A percentile compares a stretch with the other conserved stretches of the same genome.
These are phyloP conservation scores for Paecilomyces fulvus DNA, from an alignment of 2,329 filamentous ascomycete species.

Conservation along the genomic window DNA sequence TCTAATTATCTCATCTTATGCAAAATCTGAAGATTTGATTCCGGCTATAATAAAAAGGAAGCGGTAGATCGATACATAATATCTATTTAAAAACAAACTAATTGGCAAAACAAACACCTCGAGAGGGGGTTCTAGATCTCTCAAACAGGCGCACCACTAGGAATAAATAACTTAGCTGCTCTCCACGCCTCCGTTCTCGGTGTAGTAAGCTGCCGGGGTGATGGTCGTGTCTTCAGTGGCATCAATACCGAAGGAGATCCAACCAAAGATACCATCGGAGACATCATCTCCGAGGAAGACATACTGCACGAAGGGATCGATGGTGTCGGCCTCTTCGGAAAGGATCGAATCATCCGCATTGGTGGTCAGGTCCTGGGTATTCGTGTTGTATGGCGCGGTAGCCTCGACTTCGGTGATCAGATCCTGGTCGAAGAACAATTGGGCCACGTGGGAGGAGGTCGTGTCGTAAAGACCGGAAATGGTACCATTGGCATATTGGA, in stretches of 20 bases:
- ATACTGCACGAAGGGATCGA: conserved; percentile 53
- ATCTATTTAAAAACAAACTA: too few species aligned
- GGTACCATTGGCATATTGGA: conserved; percentile 42
- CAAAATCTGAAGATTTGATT: too few species aligned
- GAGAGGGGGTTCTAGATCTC: too few species aligned
- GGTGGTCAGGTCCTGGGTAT: conserved; percentile 39
- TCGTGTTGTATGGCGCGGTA: conserved; percentile 39
- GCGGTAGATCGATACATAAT: too few species aligned
- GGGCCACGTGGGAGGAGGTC: conserved; percentile 52
- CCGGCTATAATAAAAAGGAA: too few species aligned
- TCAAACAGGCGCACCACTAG: too few species aligned
- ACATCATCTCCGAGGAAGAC: conserved; percentile 42
- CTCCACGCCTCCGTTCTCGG: conserved; percentile 27
- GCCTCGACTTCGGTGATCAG: conserved; percentile 46
- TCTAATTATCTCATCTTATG: too few species aligned
- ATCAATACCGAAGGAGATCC: conserved; percentile 47
- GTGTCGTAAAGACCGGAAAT: conserved; percentile 36
- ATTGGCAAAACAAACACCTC: too few species aligned
- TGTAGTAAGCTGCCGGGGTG: conserved; percentile 22
- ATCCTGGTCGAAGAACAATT: conserved; percentile 56
- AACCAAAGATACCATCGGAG: conserved; percentile 45
- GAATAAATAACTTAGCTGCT: conserved; percentile 8
- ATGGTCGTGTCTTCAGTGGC: conserved; percentile 21
- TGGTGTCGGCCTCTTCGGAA: conserved; percentile 41
- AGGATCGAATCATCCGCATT: conserved; percentile 47